These are phyloP conservation scores for Calcarisporium arbuscula DNA, from an alignment of 2,329 filamentous ascomycete genomes.

Conservation along the genomic window DNA sequence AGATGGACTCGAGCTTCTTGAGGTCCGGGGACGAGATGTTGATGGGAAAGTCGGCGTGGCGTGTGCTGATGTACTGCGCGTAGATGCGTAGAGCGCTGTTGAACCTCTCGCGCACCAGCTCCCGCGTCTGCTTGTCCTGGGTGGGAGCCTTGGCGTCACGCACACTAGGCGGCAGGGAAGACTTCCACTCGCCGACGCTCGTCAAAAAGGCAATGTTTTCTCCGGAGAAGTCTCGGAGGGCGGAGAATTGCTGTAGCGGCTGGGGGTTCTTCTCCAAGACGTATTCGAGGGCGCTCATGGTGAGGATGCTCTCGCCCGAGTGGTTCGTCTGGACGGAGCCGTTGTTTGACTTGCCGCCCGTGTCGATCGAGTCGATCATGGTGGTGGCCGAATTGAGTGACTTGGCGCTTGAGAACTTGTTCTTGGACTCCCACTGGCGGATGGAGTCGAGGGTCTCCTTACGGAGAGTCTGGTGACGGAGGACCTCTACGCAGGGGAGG, in stretches of 20 bases:
- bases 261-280: slow-evolving; percentile 52
- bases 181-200: slow-evolving; percentile 51
- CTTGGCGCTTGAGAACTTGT: slow-evolving; percentile 14
- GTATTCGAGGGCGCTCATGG: slow-evolving; percentile 57
- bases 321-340: slow-evolving; percentile 18
- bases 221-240: slow-evolving; percentile 60
- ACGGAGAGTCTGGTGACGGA: slow-evolving; percentile 31
- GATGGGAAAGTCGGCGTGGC: slow-evolving; percentile 57
- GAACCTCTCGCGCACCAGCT: slow-evolving; percentile 41
- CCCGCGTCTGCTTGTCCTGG: slow-evolving; percentile 15
- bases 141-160: slow-evolving; percentile 11
- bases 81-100: slow-evolving; percentile 56
- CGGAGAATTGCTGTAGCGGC: slow-evolving; percentile 58
- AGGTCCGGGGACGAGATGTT: slow-evolving; percentile 54
- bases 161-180: slow-evolving; percentile 19
- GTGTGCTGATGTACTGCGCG: slow-evolving; percentile 49
- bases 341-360: slow-evolving; percentile 25
- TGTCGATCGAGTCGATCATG: slow-evolving; percentile 19
- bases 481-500: slow-evolving; percentile 54
- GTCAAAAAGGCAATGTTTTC: slow-evolving; percentile 65
- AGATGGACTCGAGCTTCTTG: slow-evolving; percentile 45
- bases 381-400: slow-evolving; percentile 15
- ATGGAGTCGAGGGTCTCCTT: slow-evolving; percentile 38
- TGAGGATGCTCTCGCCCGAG: slow-evolving; percentile 39
- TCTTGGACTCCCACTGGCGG: slow-evolving; percentile 35